A percentile compares a stretch with the other conserved stretches of the same genome.
phyloP scores from a whole-genome alignment of 2,329 filamentous ascomycete species.

The Neofusicoccum sp. region DNA sequence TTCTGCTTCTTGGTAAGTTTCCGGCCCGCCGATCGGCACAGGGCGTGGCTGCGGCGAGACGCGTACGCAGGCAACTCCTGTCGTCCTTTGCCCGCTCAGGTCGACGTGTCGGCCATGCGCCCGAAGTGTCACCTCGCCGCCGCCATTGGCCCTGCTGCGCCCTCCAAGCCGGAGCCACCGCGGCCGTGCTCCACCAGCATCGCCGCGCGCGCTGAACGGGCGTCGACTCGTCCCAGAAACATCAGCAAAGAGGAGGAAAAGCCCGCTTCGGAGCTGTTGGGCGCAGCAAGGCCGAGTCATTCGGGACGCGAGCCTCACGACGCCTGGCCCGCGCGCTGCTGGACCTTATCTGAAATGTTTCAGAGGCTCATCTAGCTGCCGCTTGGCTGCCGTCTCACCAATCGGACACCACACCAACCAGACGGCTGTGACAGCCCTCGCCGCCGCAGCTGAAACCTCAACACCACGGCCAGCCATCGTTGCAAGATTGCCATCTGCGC shows the following conservation, averaged over 20 bases:
- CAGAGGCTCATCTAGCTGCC: background rate
- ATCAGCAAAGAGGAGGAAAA: background rate
- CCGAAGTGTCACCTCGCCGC: background rate
- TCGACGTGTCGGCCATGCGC: background rate
- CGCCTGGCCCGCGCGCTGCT: background rate
- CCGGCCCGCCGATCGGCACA: constrained; percentile 1
- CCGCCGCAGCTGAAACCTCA: background rate
- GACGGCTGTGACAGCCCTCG: background rate
- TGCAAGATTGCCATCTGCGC: background rate
- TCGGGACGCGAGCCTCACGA: background rate
- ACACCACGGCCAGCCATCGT: constrained; percentile 7
- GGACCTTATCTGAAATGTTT: constrained; percentile 6
- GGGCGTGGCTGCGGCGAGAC: constrained; percentile 1
- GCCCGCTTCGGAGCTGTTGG: background rate
- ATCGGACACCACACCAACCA: background rate
- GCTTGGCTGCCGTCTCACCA: background rate
- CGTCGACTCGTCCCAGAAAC: background rate
- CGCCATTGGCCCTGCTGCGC: background rate
- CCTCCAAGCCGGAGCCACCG: background rate
- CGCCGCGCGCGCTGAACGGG: background rate
- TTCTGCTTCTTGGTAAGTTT: constrained; percentile 11
- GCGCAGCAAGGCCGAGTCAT: background rate
- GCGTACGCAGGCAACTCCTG: background rate
- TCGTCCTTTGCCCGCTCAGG: background rate
- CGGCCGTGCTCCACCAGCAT: background rate